phyloP scores from a whole-genome alignment of 2,329 filamentous ascomycete species.

The Hypoxylon sp. region DNA sequence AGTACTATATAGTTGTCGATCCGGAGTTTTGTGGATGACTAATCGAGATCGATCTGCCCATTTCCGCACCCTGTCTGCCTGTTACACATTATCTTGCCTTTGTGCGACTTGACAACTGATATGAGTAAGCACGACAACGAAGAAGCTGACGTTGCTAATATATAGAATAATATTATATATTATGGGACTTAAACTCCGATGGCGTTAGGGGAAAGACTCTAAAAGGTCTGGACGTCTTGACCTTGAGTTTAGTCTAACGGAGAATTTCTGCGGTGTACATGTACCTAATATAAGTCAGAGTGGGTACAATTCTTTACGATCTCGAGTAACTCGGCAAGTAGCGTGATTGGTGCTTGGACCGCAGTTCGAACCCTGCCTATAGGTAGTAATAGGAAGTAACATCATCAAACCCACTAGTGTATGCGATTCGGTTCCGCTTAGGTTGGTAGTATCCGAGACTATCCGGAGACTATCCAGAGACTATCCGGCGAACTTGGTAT shows the following conservation, averaged over 20 bases:
- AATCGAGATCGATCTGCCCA: constrained; percentile 29
- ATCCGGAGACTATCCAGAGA: neutral
- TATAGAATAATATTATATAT: too few relatives aligned
- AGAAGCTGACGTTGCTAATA: neutral
- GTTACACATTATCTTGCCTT: neutral
- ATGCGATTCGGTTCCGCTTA: constrained; percentile 11
- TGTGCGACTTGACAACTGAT: neutral
- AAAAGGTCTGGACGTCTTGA: neutral
- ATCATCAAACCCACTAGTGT: constrained; percentile 21
- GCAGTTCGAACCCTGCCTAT: neutral
- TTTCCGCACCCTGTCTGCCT: neutral
- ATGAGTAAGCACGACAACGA: neutral
- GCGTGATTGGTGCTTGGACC: constrained; percentile 28
- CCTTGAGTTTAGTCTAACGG: constrained; percentile 2
- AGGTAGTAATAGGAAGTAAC: constrained; percentile 13
- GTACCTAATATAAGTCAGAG: neutral
- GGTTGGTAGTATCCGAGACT: constrained; percentile 11
- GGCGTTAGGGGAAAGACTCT: constrained; percentile 4
- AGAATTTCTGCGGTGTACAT: constrained; percentile 1
- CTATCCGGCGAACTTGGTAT: neutral
- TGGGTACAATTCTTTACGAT: constrained; percentile 5
- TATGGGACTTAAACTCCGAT: constrained; percentile 2
- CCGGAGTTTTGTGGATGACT: constrained; percentile 21
- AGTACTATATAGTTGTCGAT: constrained; percentile 7
- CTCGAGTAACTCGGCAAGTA: constrained; percentile 30